Conservation (phyloP, 768 basidiomycete species). For the Suillus bovinus region DNA sequence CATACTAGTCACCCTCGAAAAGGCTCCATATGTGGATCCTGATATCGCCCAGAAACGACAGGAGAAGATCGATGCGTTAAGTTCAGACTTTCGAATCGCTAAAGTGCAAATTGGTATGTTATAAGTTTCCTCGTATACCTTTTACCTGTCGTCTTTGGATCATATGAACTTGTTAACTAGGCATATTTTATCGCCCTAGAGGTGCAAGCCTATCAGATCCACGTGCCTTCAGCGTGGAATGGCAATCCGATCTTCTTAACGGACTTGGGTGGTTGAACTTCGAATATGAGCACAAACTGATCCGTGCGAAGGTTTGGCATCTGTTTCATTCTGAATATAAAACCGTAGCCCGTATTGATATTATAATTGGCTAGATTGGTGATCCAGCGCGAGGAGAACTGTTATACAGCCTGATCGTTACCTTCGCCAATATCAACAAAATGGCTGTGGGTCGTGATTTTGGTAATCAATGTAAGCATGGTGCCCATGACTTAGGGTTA, state of each 20-base stretch:
- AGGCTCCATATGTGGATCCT: slow-evolving; percentile 57
- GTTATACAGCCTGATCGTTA: slow-evolving; percentile 53
- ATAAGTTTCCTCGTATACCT: slow-evolving; percentile 32
- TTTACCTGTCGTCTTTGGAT: neutral
- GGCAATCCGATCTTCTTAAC: slow-evolving; percentile 51
- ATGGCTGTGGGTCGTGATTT: slow-evolving; percentile 61
- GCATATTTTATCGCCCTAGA: slow-evolving; percentile 29
- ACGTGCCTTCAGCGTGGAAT: slow-evolving; percentile 71
- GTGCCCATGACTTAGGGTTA: slow-evolving; percentile 5
- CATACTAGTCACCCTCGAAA: slow-evolving; percentile 42
- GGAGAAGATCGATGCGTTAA: slow-evolving; percentile 43
- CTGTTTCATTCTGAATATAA: slow-evolving; percentile 4
- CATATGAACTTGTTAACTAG: slow-evolving; percentile 12
- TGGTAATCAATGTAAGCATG: slow-evolving; percentile 60
- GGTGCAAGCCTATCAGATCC: slow-evolving; percentile 29
- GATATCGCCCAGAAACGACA: slow-evolving; percentile 51
- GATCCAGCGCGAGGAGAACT: slow-evolving; percentile 51
- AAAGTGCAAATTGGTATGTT: slow-evolving; percentile 68
- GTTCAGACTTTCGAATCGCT: slow-evolving; percentile 53
- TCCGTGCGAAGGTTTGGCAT: slow-evolving; percentile 55
- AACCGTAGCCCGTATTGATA: neutral
- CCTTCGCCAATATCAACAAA: slow-evolving; percentile 57
- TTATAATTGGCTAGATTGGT: slow-evolving; percentile 48
- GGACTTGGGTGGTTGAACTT: slow-evolving; percentile 58
- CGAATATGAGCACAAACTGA: slow-evolving; percentile 67